Evolutionary conservation across 306 rosid species (phyloP), one percentile per base, ranked within the genome.

Genomic region (Oemleria cerasiformis): DNA sequence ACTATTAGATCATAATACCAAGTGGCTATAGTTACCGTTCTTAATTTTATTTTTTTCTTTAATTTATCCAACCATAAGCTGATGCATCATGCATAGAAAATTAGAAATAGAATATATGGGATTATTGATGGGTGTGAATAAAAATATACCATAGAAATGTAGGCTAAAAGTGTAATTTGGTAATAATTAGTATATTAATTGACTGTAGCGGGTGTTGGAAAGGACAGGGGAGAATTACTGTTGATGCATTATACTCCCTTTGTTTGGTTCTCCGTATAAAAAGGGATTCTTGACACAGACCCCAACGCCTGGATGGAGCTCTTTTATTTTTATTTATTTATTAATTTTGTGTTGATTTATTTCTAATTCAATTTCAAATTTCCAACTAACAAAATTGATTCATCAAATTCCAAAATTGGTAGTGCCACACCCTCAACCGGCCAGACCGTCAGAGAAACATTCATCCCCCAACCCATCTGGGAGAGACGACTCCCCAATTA

Each of bases 241-340:
- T 83, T 79, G 66, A 67, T 49, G 8, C 82, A 81, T 83, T 80
- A 83, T 30, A 6, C 77, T 63, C 36, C 75, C n/a, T 74, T 74
- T 83, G 81, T 78, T 74, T 81, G 80, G 77, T 81, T 81, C 85
- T 70, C 71, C 81, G 20, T 72, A 50, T 65, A 21, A 20, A 51
- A 74, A 38, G 58, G 51, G 70, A 40, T 82, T 70, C 77, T 57
- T 57, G 89, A 79, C 25, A 30, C 72, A 58, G 87, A 82, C 79
- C 30, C 43, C n/a, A n/a, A n/a, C n/a, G n/a, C n/a, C n/a, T n/a
- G n/a, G n/a, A 16, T 51, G 57, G 73, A 34, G 43, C 1, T 0
- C 3, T 1, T 48, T 13, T 34, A 0, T 1, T 23, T 0, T 23
- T 54, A 8, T 0, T 8, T 8, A 8, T 54, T 7, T 17, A 4